Conservation (phyloP, 2,329 filamentous ascomycete species). For the Colletotrichum australisinense region DNA sequence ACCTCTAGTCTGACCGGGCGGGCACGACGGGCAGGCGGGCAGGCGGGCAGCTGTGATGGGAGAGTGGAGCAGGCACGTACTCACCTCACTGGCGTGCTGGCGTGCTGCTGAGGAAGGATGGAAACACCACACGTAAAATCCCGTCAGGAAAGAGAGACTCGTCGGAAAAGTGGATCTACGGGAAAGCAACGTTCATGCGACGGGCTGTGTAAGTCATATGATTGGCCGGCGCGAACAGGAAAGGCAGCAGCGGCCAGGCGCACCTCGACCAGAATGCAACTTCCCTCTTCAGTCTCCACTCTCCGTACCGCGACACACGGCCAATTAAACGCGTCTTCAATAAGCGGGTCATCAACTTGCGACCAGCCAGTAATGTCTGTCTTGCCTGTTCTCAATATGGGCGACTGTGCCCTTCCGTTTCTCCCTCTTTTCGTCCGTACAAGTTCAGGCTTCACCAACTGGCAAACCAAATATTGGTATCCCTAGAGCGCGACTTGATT, state of each 20-base stretch:
- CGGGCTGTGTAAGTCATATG: neutral
- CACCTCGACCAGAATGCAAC: conserved; percentile 23
- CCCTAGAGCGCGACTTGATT: neutral
- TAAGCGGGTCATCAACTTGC: neutral
- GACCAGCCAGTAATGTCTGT: neutral
- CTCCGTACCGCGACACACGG: neutral
- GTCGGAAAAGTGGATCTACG: neutral
- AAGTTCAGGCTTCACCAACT: neutral
- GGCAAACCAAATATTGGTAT: neutral
- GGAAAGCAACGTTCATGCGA: conserved; percentile 23
- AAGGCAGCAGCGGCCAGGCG: neutral
- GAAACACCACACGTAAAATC: neutral
- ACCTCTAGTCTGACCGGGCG: neutral
- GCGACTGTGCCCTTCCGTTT: neutral
- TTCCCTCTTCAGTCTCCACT: conserved; percentile 1
- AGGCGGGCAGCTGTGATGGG: neutral
- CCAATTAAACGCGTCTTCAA: conserved; percentile 28
- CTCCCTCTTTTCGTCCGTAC: too few relatives aligned
- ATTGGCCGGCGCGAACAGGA: conserved; percentile 15
- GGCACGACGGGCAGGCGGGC: neutral
- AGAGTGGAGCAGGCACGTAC: neutral
- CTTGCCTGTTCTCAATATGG: too few relatives aligned
- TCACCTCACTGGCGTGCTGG: too few relatives aligned
- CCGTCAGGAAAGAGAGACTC: neutral
- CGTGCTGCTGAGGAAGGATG: neutral